Base-by-base conservation (phyloP, 306 rosid species). In the Casuarina glauca region DNA sequence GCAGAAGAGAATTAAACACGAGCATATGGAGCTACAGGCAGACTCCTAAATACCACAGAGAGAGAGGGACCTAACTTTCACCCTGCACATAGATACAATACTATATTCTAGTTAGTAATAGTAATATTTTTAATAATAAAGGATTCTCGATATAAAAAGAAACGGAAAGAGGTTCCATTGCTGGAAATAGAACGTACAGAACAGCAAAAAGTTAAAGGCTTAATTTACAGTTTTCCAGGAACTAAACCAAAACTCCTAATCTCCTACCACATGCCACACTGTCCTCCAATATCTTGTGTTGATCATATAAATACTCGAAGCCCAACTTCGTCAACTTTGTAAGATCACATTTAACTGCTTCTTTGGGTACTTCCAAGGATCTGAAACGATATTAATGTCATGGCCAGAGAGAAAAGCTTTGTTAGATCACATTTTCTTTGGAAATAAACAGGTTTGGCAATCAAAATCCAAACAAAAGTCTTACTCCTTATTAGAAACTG, bases 311-410 rank as follows among this genome's bases (percentile, higher is more conserved):
- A 6, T 77, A 73, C 58, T 72, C 58, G n/a, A 77, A 82, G 0
- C 85, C 82, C 72, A 73, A 55, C 62, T 82, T 67, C 62, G 26
- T 57, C 72, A 82, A 75, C 76, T 77, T 82, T 8, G 49, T 73
- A 20, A 69, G 67, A 69, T 82, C 82, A 20, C 66, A 66, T 57
- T 3, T 46, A 46, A 46, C 35, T 38, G 12, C 61, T 67, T 78
- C 75, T 53, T 55, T 57, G 20, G 79, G 57, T 60, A 75, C 81
- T 77, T 72, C 82, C 2, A 36, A 4, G 19, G 35, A 57, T 17
- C 85, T 81, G 9, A 44, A 63, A 50, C 15, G 66, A 35, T 26
- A 38, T 38, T 19, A 3, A 3, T 52, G 2, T 13, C n/a, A 54
- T 7, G 5, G 46, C 6, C 6, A 11, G 6, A 13, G 5, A 70